Evolutionary conservation across 192 early-diverging fungal species (phyloP).

Genomic region (Backusella luteola): DNA sequence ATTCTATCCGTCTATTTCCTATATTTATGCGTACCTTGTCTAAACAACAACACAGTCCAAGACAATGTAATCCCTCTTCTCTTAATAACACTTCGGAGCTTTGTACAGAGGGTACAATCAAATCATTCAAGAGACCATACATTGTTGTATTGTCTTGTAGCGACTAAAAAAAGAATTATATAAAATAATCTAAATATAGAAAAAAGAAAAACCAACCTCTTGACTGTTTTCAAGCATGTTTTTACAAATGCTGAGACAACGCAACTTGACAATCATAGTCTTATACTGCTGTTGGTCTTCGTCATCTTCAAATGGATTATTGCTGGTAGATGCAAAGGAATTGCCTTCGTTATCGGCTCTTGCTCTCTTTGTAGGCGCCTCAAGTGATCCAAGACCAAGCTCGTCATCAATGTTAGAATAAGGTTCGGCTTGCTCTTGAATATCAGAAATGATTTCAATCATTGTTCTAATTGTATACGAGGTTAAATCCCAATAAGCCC

Average conservation of each 20-base stretch:
- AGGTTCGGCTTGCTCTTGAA: conserved; percentile 46
- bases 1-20: not conserved
- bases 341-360: conserved; percentile 33
- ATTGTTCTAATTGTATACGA: conserved; percentile 43
- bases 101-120: conserved; percentile 72
- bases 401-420: not conserved
- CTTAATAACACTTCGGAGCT: conserved; percentile 64
- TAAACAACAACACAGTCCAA: conserved; percentile 74
- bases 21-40: conserved; percentile 53
- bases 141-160: conserved; percentile 70
- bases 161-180: conserved; percentile 20
- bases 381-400: not conserved
- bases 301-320: conserved; percentile 7
- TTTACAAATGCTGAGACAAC: conserved; percentile 68
- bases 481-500: not conserved
- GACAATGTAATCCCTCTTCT: conserved; percentile 79
- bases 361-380: conserved; percentile 38
- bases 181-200: not conserved
- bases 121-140: conserved; percentile 70
- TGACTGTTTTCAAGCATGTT: conserved; percentile 66
- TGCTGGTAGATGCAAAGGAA: conserved; percentile 15
- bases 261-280: conserved; percentile 48
- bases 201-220: conserved; percentile 43
- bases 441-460: conserved; percentile 80
- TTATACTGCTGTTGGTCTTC: conserved; percentile 32